These are phyloP conservation scores for Berberis thunbergii DNA, from an alignment of 164 flowering plant species.

Conservation along the genomic window DNA sequence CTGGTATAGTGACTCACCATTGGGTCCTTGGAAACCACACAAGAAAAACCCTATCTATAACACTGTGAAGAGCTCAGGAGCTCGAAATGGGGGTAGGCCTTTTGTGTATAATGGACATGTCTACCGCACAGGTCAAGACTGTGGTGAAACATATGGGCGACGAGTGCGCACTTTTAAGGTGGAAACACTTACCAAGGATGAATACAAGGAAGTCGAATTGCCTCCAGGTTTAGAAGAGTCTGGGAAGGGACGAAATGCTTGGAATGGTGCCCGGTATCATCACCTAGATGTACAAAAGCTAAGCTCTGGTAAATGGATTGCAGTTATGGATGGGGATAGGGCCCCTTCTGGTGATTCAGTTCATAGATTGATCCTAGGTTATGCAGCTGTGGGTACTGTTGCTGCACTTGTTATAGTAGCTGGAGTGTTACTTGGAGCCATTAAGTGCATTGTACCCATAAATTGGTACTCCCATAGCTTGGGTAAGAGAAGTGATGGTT, in stretches of 20 bases:
- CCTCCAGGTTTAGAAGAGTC: constrained; percentile 45
- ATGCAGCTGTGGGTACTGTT: constrained; percentile 37
- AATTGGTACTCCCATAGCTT: constrained; percentile 48
- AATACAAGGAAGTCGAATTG: constrained; percentile 76
- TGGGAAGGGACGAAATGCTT: constrained; percentile 63
- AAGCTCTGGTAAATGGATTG: constrained; percentile 68
- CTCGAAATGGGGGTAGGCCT: constrained; percentile 93
- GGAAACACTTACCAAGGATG: constrained; percentile 51
- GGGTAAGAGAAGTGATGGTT: constrained; percentile 52
- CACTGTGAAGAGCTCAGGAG: constrained; percentile 48
- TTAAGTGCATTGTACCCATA: constrained; percentile 63
- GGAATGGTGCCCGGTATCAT: constrained; percentile 90
- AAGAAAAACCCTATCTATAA: constrained; percentile 76
- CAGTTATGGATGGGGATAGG: constrained; percentile 84
- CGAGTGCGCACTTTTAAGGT: constrained; percentile 54
- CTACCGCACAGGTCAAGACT: constrained; percentile 85
- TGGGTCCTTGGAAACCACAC: constrained; percentile 95
- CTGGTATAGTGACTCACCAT: constrained; percentile 74
- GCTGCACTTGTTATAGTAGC: constrained; percentile 35
- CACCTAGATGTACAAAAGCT: constrained; percentile 80
- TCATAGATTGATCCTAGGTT: constrained; percentile 53
- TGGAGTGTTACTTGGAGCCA: constrained; percentile 70
- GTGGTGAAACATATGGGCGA: constrained; percentile 80
- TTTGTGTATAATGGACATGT: constrained; percentile 58
- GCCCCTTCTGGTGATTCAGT: constrained; percentile 73